A percentile compares a stretch with the other conserved stretches of the same genome.
Evolutionary conservation across 805 yeast species (phyloP).

Genomic region (Wickerhamomyces pijperi): DNA sequence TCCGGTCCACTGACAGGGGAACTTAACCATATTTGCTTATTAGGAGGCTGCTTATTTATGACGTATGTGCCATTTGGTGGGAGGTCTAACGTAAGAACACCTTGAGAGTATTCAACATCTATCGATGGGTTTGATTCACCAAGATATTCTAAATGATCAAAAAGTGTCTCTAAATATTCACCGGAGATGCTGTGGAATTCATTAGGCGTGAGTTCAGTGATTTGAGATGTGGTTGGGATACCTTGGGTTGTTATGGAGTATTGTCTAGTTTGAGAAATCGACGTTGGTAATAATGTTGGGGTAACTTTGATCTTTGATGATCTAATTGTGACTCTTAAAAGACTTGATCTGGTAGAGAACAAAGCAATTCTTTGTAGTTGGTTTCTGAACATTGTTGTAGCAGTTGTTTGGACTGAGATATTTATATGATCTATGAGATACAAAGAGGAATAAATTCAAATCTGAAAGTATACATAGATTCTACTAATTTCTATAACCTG

Average conservation of each 20-base stretch:
- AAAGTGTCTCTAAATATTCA: slow-evolving; percentile 54
- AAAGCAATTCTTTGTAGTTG: not conserved
- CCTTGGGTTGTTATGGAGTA: slow-evolving; percentile 39
- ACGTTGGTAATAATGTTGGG: not conserved
- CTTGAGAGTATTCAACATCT: slow-evolving; percentile 75
- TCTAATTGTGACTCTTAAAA: not conserved
- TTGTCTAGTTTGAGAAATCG: slow-evolving; percentile 1
- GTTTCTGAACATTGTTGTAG: not conserved
- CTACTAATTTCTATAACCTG: too few relatives aligned
- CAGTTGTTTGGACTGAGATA: too few relatives aligned
- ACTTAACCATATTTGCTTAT: slow-evolving; percentile 91
- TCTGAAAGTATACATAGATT: too few relatives aligned
- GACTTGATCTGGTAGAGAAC: not conserved
- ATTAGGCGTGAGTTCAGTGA: slow-evolving; percentile 32
- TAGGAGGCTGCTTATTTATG: slow-evolving; percentile 94
- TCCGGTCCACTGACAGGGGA: slow-evolving; percentile 94
- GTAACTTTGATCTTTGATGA: not conserved
- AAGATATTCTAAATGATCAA: slow-evolving; percentile 56
- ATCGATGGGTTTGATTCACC: slow-evolving; percentile 52
- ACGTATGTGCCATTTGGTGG: slow-evolving; percentile 79
- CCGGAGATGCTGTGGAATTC: slow-evolving; percentile 60
- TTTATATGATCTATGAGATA: too few relatives aligned
- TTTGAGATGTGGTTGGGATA: slow-evolving; percentile 36
- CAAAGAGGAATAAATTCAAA: too few relatives aligned
- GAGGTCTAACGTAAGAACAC: slow-evolving; percentile 67